Conservation (phyloP, 2,329 filamentous ascomycete species). For the Chaetoscypha palmicola region DNA sequence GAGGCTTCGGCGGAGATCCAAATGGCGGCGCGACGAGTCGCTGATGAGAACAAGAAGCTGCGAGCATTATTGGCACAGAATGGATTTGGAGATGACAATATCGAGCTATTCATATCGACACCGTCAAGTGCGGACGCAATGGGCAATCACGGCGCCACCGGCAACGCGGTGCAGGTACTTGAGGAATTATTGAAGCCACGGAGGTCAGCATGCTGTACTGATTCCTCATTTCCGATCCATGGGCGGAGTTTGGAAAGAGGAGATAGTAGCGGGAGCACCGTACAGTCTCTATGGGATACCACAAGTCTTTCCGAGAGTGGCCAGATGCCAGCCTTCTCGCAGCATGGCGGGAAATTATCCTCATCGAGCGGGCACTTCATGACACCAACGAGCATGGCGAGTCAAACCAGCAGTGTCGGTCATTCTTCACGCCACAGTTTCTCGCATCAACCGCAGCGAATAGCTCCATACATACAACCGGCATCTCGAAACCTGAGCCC, state of each 20-base stretch:
- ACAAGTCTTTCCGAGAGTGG: conserved; percentile 2
- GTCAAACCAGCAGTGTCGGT: neutral
- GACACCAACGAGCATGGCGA: neutral
- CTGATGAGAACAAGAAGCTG: conserved; percentile 62
- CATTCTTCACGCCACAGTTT: conserved; percentile 5
- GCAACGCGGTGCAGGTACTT: conserved; percentile 22
- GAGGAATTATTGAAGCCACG: conserved; percentile 25
- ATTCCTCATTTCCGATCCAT: conserved; percentile 6
- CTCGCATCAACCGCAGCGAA: conserved; percentile 14
- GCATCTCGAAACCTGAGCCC: conserved; percentile 15
- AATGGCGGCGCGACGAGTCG: conserved; percentile 58
- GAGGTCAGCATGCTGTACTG: conserved; percentile 18
- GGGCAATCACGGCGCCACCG: conserved; percentile 8
- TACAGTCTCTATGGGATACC: conserved; percentile 22
- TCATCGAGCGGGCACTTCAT: too few species aligned
- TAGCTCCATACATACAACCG: conserved; percentile 9
- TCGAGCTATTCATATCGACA: conserved; percentile 32
- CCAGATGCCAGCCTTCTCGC: too few species aligned
- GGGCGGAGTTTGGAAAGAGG: conserved; percentile 11
- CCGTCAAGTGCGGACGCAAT: conserved; percentile 8
- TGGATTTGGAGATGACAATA: conserved; percentile 50
- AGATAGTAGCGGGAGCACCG: conserved; percentile 22
- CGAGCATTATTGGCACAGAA: conserved; percentile 50
- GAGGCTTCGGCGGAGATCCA: conserved; percentile 68
- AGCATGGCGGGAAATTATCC: neutral